A percentile compares a stretch with the other conserved stretches of the same genome.
Evolutionary conservation across 805 yeast genomes (phyloP).

Genomic region (Suhomyces sp.): DNA sequence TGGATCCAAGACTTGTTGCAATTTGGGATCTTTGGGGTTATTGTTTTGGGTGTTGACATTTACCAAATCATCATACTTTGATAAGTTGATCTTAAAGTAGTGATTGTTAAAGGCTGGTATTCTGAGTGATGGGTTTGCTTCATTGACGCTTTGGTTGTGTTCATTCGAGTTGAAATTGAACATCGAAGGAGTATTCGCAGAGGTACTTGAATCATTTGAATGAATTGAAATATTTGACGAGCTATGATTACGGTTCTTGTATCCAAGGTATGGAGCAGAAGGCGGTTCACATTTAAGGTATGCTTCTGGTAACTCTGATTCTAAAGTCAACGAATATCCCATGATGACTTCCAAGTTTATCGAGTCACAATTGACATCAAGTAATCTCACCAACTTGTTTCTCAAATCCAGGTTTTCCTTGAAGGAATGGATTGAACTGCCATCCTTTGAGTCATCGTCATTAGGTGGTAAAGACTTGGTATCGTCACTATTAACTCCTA

Average conservation of each 20-base stretch:
- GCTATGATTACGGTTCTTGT: constrained; percentile 10
- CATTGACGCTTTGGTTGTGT: constrained; percentile 5
- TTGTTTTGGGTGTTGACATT: background rate
- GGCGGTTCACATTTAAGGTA: constrained; percentile 20
- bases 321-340: constrained; percentile 60
- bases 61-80: constrained; percentile 34
- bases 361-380: constrained; percentile 43
- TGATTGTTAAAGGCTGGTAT: constrained; percentile 36
- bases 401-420: constrained; percentile 14
- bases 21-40: constrained; percentile 4
- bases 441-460: constrained; percentile 6
- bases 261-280: constrained; percentile 3
- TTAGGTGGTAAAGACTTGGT: constrained; percentile 18
- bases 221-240: constrained; percentile 23
- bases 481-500: constrained; percentile 37
- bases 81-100: constrained; percentile 31
- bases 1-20: constrained; percentile 14
- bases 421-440: background rate
- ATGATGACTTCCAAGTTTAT: constrained; percentile 53
- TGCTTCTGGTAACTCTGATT: constrained; percentile 53
- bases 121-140: constrained; percentile 15
- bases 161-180: background rate
- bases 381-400: constrained; percentile 41
- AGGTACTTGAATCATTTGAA: constrained; percentile 21
- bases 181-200: constrained; percentile 7